phyloP scores from a whole-genome alignment of 2,329 filamentous ascomycete species.

The Falciphora oryzae region DNA sequence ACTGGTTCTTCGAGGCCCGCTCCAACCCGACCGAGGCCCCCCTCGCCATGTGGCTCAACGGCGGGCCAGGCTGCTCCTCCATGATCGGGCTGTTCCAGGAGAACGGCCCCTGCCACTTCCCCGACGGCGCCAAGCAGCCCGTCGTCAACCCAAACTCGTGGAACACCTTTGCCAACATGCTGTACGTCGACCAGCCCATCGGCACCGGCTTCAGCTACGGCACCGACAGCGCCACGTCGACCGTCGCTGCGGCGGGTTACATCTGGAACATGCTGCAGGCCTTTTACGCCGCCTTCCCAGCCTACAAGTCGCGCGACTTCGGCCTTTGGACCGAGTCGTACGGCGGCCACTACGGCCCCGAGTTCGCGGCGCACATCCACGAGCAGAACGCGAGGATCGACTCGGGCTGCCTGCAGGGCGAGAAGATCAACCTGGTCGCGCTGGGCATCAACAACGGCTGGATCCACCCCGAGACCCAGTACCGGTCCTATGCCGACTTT shows the following conservation, averaged over 20 bases:
- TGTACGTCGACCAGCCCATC: conserved; percentile 14
- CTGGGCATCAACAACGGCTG: conserved; percentile 53
- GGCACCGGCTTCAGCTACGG: conserved; percentile 13
- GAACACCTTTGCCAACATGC: conserved; percentile 12
- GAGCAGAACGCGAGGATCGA: conserved; percentile 47
- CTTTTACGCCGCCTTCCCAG: conserved; percentile 59
- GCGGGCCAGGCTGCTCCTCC: conserved; percentile 34
- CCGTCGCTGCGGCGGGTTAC: conserved; percentile 1
- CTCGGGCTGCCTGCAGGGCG: conserved; percentile 31
- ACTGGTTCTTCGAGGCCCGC: conserved; percentile 58
- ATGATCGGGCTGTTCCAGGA: conserved; percentile 37
- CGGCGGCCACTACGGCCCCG: conserved; percentile 54
- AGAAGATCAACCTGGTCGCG: conserved; percentile 44
- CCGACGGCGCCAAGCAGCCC: conserved; percentile 5
- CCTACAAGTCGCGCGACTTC: conserved; percentile 50
- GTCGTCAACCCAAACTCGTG: conserved; percentile 11
- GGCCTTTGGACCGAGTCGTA: conserved; percentile 50
- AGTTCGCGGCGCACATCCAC: conserved; percentile 49
- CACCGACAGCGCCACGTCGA: conserved; percentile 12
- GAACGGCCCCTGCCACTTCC: conserved; percentile 33
- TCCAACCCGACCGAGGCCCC: conserved; percentile 21
- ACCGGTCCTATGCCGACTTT: conserved; percentile 37
- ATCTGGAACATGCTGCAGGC: conserved; percentile 55
- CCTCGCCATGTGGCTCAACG: conserved; percentile 32
- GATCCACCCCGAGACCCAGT: conserved; percentile 40